Conservation (phyloP, 2,329 filamentous ascomycete genomes). For the Hysterium pulicare region DNA sequence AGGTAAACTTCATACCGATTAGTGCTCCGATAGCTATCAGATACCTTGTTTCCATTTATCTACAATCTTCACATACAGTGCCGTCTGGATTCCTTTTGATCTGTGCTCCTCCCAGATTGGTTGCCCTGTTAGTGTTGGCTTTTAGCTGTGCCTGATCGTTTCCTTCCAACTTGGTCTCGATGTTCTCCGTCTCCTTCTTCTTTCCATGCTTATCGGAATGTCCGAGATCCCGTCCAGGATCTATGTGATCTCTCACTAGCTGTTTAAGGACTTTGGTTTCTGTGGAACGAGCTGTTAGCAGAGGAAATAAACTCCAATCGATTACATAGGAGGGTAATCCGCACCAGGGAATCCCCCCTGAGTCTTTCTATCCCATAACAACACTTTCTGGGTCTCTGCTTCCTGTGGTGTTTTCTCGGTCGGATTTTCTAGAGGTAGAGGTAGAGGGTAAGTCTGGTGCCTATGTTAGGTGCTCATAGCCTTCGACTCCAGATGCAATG, state of each 20-base stretch:
- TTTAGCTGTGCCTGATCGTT: conserved; percentile 1
- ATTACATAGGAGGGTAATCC: conserved; percentile 3
- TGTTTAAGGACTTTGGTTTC: conserved; percentile 91
- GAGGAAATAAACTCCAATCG: conserved; percentile 10
- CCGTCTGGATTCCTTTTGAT: conserved; percentile 34
- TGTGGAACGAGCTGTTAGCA: conserved; percentile 14
- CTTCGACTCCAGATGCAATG: background rate
- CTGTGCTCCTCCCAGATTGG: background rate
- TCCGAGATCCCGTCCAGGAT: conserved; percentile 73
- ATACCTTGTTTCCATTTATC: too few relatives aligned
- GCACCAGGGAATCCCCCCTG: conserved; percentile 85
- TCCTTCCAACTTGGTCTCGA: conserved; percentile 5
- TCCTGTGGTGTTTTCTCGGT: conserved; percentile 12
- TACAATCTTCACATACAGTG: conserved; percentile 37
- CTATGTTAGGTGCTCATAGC: background rate
- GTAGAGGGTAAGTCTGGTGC: background rate
- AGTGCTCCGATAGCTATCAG: too few relatives aligned
- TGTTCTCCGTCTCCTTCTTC: conserved; percentile 19
- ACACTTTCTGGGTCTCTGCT: conserved; percentile 43
- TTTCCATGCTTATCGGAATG: conserved; percentile 55
- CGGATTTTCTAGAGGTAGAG: conserved; percentile 7
- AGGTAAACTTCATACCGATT: too few relatives aligned
- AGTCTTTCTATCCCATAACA: conserved; percentile 83
- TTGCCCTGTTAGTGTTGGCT: background rate
- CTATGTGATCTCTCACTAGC: conserved; percentile 74